Evolutionary conservation across 78 protist genomes (phyloP).

Genomic region (Paratrimastix pyriformis): DNA sequence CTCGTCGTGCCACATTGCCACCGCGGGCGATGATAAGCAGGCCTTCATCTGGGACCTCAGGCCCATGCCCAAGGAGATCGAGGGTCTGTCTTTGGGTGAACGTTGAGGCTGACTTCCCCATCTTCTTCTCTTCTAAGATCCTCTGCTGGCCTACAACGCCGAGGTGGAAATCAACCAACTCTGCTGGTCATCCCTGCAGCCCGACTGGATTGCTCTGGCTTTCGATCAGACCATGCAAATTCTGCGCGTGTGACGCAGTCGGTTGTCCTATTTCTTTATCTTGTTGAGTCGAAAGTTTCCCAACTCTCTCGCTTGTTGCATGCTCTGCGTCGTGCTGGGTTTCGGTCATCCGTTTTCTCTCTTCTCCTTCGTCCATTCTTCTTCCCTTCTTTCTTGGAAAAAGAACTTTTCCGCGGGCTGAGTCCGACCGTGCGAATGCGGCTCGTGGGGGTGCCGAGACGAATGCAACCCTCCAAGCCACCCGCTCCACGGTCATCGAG

Average conservation of each 20-base stretch:
- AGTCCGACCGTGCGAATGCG: too few species aligned
- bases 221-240: slow-evolving; percentile 50
- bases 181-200: slow-evolving; percentile 71
- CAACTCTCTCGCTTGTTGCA: too few species aligned
- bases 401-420: too few species aligned
- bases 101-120: not conserved
- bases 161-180: slow-evolving; percentile 34
- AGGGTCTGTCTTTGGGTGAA: slow-evolving; percentile 25
- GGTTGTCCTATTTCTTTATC: too few species aligned
- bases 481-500: too few species aligned
- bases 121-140: slow-evolving; percentile 25
- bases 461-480: too few species aligned
- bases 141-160: slow-evolving; percentile 69
- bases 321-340: too few species aligned
- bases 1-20: slow-evolving; percentile 79
- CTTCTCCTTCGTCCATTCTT: too few species aligned
- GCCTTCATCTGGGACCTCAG: slow-evolving; percentile 95
- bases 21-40: slow-evolving; percentile 68
- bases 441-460: too few species aligned
- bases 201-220: slow-evolving; percentile 82
- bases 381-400: too few species aligned
- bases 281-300: too few species aligned
- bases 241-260: slow-evolving; percentile 32
- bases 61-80: slow-evolving; percentile 65
- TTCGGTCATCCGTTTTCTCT: too few species aligned